A percentile compares a stretch with the other conserved stretches of the same genome.
Evolutionary conservation across 139 green algal species (phyloP).

Genomic region (Spirogloea muscicola): DNA sequence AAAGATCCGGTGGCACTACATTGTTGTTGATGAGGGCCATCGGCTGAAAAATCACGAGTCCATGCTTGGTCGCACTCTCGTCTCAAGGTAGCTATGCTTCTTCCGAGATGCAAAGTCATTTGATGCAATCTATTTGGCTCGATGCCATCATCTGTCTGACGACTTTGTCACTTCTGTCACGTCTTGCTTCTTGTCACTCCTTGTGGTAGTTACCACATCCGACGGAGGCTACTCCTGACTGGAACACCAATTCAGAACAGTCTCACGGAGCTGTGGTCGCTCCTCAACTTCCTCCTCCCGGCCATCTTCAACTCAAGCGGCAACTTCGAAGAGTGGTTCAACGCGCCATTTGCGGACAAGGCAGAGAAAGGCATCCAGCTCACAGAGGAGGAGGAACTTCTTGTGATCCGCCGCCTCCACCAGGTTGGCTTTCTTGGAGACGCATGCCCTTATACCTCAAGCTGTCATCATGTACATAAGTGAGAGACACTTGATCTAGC

Average conservation of each 20-base stretch:
- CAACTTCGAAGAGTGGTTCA: slow-evolving; percentile 73
- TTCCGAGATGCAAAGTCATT: no score
- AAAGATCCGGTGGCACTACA: slow-evolving; percentile 64
- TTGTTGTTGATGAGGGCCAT: slow-evolving; percentile 77
- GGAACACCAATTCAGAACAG: slow-evolving; percentile 78
- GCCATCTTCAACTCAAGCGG: slow-evolving; percentile 69
- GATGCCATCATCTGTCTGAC: no score
- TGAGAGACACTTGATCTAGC: no score
- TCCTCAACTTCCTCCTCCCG: slow-evolving; percentile 94
- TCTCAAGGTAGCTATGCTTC: slow-evolving; percentile 14
- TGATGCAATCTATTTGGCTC: no score
- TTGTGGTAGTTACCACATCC: slow-evolving; percentile 51
- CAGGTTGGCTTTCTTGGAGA: slow-evolving; percentile 54
- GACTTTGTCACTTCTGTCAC: no score
- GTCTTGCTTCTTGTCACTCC: no score
- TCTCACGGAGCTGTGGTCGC: slow-evolving; percentile 82
- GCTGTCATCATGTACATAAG: no score
- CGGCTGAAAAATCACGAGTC: slow-evolving; percentile 71
- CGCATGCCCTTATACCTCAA: no score
- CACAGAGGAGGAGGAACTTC: slow-evolving; percentile 80
- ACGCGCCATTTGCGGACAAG: slow-evolving; percentile 50
- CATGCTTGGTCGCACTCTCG: slow-evolving; percentile 52
- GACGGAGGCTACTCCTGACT: slow-evolving; percentile 65
- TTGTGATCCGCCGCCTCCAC: slow-evolving; percentile 87
- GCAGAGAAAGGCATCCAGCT: slow-evolving; percentile 40